phyloP scores from a whole-genome alignment of 2,329 filamentous ascomycete genomes.

The Graphilbum sp. region DNA sequence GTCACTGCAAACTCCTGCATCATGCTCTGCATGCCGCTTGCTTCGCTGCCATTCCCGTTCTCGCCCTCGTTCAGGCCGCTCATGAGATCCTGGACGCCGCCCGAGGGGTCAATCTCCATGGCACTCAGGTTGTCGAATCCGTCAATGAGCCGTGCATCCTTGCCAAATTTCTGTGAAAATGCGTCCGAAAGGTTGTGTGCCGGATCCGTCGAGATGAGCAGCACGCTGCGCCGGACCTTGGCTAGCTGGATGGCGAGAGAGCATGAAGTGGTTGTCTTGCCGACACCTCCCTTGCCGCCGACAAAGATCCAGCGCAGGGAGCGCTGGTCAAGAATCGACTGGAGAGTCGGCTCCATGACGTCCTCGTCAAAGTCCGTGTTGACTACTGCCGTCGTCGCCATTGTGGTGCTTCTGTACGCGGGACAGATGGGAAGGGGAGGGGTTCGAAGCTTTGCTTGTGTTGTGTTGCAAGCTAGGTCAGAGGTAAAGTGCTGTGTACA shows the following conservation, averaged over 20 bases:
- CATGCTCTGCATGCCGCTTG: constrained; percentile 66
- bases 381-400: constrained; percentile 19
- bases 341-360: constrained; percentile 77
- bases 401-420: not conserved
- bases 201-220: constrained; percentile 95
- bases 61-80: constrained; percentile 59
- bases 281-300: constrained; percentile 93
- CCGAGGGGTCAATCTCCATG: constrained; percentile 98
- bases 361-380: constrained; percentile 44
- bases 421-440: not conserved
- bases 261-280: constrained; percentile 98
- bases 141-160: constrained; percentile 84
- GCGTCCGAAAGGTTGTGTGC: constrained; percentile 97
- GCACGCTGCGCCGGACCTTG: constrained; percentile 82
- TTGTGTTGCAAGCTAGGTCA: too few species aligned
- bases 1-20: constrained; percentile 98
- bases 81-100: constrained; percentile 88
- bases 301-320: constrained; percentile 98
- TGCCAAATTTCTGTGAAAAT: constrained; percentile 98
- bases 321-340: constrained; percentile 89
- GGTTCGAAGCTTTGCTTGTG: not conserved
- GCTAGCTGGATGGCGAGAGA: constrained; percentile 96
- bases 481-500: too few species aligned
- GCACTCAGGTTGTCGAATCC: constrained; percentile 89
- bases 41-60: constrained; percentile 17